phyloP scores from a whole-genome alignment of 2,329 filamentous ascomycete genomes.

The Verticillium zaregamsianum region DNA sequence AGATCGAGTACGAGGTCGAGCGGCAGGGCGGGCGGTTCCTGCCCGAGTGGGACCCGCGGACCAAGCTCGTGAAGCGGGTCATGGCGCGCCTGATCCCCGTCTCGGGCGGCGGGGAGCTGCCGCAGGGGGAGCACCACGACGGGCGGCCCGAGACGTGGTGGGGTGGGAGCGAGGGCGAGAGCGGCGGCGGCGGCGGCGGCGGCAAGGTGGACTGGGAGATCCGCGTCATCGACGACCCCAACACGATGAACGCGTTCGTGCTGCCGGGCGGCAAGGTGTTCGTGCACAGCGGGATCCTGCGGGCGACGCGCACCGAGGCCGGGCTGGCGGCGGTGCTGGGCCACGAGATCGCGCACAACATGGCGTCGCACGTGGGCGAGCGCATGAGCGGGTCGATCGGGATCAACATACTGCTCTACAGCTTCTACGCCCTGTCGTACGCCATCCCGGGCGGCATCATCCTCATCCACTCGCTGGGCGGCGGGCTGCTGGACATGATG shows the following conservation, averaged over 20 bases:
- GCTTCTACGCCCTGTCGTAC: constrained; percentile 43
- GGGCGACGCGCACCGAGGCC: constrained; percentile 62
- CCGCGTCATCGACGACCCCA: constrained; percentile 64
- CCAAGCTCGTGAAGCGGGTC: constrained; percentile 55
- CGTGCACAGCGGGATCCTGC: constrained; percentile 69
- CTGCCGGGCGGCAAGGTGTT: constrained; percentile 77
- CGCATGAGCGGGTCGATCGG: constrained; percentile 50
- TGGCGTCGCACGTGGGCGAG: constrained; percentile 66
- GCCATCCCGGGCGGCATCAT: constrained; percentile 38
- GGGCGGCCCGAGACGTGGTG: not conserved
- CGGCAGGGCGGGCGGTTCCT: constrained; percentile 52
- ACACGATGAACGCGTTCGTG: constrained; percentile 69
- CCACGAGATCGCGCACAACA: constrained; percentile 76
- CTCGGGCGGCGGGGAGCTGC: constrained; percentile 51
- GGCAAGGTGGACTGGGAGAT: constrained; percentile 58
- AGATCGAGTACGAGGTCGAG: constrained; percentile 51
- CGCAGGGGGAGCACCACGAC: not conserved
- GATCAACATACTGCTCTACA: constrained; percentile 46
- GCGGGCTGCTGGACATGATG: constrained; percentile 55
- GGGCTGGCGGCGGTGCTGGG: constrained; percentile 71
- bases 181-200: not conserved
- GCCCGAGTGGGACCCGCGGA: constrained; percentile 53
- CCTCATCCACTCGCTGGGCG: constrained; percentile 33
- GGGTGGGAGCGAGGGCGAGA: not conserved
- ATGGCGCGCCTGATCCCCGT: constrained; percentile 64